These are phyloP conservation scores for Dipteronia dyeriana DNA, from an alignment of 345 rosid genomes.

Conservation along the genomic window DNA sequence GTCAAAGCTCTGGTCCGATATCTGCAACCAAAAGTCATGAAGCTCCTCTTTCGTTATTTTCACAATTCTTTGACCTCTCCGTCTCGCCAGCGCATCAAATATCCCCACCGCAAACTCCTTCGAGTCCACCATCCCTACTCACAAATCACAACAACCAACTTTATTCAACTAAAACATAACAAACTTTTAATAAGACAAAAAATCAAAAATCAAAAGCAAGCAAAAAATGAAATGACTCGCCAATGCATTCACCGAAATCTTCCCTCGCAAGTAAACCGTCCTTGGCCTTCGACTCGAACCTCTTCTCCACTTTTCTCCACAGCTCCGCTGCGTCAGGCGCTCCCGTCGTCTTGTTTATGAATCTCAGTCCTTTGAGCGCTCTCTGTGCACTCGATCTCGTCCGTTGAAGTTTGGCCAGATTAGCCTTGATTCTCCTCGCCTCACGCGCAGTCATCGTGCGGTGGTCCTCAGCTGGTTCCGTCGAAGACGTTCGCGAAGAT, in stretches of 20 bases:
- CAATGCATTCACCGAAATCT: constrained; percentile 94
- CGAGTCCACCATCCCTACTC: constrained; percentile 81
- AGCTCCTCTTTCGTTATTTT: constrained; percentile 77
- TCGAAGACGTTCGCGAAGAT: constrained; percentile 46
- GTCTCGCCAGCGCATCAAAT: constrained; percentile 74
- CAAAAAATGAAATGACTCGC: constrained; percentile 28
- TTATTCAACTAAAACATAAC: not conserved
- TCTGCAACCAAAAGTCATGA: constrained; percentile 85
- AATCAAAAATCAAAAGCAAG: not conserved
- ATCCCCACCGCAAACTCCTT: constrained; percentile 88
- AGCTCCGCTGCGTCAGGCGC: constrained; percentile 48
- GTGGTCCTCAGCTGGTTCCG: constrained; percentile 32
- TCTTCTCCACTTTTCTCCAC: constrained; percentile 71
- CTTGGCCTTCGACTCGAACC: constrained; percentile 56
- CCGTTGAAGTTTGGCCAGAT: constrained; percentile 45
- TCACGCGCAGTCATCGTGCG: constrained; percentile 44
- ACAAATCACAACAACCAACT: not conserved
- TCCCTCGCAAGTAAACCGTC: constrained; percentile 78
- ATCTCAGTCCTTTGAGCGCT: constrained; percentile 77
- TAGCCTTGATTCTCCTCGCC: constrained; percentile 53
- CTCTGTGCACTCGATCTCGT: constrained; percentile 69
- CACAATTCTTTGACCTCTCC: constrained; percentile 55
- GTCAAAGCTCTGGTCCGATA: constrained; percentile 90
- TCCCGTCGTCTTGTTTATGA: constrained; percentile 59
- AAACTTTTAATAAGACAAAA: not conserved